Percentiles rank a stretch among this genome's conserved stretches.
Evolutionary conservation across 2,329 filamentous ascomycete species (phyloP).

Genomic region (Fusarium sp.): DNA sequence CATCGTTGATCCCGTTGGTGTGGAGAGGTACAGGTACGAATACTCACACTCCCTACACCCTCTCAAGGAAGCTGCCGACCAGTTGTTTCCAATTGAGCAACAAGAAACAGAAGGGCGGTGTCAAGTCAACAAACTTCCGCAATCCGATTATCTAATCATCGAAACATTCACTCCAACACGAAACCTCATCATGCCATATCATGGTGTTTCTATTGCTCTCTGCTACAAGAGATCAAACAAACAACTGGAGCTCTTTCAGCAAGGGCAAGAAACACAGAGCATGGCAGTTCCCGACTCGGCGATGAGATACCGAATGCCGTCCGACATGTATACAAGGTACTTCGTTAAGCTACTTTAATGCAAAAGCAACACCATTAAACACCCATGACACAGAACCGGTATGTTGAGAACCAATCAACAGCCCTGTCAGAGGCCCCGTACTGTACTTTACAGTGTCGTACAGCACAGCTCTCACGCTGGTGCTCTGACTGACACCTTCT

Average conservation of each 20-base stretch:
- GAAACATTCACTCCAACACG: neutral
- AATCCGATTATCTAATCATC: neutral
- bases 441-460: neutral
- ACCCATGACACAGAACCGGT: constrained; percentile 17
- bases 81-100: constrained; percentile 8
- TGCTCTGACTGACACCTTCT: neutral
- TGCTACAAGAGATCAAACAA: constrained; percentile 3
- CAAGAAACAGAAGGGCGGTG: constrained; percentile 19
- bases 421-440: neutral
- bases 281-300: constrained; percentile 26
- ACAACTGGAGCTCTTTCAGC: constrained; percentile 8
- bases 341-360: constrained; percentile 5
- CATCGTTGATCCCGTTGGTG: constrained; percentile 20
- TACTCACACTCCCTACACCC: constrained; percentile 1
- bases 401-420: constrained; percentile 39
- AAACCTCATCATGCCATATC: constrained; percentile 11
- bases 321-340: constrained; percentile 5
- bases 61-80: constrained; percentile 4
- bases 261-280: constrained; percentile 3
- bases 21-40: constrained; percentile 17
- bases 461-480: constrained; percentile 18
- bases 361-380: constrained; percentile 30
- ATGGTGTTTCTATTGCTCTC: neutral
- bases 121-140: constrained; percentile 11
- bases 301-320: constrained; percentile 38